Base-by-base conservation (phyloP, 2,329 filamentous ascomycete species). In the Hymenoscyphus infarciens region DNA sequence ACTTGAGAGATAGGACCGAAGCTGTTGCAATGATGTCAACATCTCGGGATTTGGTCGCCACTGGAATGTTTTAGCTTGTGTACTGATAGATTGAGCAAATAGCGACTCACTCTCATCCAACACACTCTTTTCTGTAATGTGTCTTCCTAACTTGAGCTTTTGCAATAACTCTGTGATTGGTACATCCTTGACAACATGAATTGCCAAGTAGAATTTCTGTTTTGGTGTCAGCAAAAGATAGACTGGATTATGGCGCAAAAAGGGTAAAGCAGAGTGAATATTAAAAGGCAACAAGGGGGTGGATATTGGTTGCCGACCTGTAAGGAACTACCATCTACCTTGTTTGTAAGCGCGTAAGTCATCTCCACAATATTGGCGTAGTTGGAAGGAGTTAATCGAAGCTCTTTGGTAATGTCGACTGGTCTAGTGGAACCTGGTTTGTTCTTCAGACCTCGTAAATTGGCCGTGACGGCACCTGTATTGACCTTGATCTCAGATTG, bases 401-500 rank as follows among this genome's bases (percentile, higher is more conserved):
- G 80, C 64, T 86, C 83, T 67, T 84, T 80, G 7, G 95, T 99
- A 65, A 99, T 89, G 76, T 99, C 95, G 56, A 91, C 92, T 7
- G 95, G 95, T 71, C 92, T 87, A 49, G 95, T 99, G 54, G 95
- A 96, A 25, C 95, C 95, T 6, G 94, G 91, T 75, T 95, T 96
- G 75, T 97, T 97, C 77, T 99, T 99, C 65, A 99, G 77, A 4
- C 95, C 95, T 69, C 95, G 90, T 68, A 96, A 82, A 74, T 98
- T 99, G n/a, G 90, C 89, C 75, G 94, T 95, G 68, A 97, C 83
- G 62, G 97, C 92, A 38, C 89, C 89, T 10, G 87, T 83, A 70
- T 99, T 99, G 61, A 97, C 86, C 74, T 92, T 94, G 62, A 99
- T 83, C 74, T 99, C 95, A 35, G 95, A 90, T 77, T 97, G 92